Base-by-base conservation (phyloP, 2,329 filamentous ascomycete genomes). In the Tricladium varicosporioides region DNA sequence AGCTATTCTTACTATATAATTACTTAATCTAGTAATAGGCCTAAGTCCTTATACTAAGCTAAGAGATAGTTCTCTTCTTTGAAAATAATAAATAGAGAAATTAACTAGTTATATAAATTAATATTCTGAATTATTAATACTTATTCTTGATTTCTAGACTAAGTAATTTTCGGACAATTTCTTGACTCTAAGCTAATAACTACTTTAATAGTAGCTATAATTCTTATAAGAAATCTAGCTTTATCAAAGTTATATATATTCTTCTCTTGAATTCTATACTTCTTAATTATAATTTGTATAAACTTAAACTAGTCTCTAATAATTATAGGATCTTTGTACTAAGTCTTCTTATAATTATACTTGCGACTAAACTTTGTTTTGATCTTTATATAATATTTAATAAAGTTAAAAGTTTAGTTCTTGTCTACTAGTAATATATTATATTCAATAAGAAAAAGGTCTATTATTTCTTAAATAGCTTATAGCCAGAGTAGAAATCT, bases 41-140 rank as follows among this genome's bases (percentile, higher is more conserved):
- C n/a, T 43, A 43, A 36, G 5, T 51, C 36, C 13, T 53, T 32
- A 31, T 56, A 55, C 60, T 40, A 57, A 16, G 40, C 10, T 13
- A 16, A 46, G 7, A 48, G 5, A 50, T 61, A 31, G 10, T 11
- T 36, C 51, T 65, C 54, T n/a, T 51, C 63, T 56, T 43, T 47
- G 31, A 71, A 57, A 55, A 70, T 68, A 18, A 71, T 63, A 32
- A 65, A 64, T 18, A 56, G 63, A 31, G 60, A 65, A 27, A 70
- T 22, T 10, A 46, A 45, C 57, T 51, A 70, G 10, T 65, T 61
- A 10, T 14, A 13, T 16, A 62, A 56, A 55, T 63, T 67, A 33
- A 69, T 57, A n/a, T 40, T 51, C 36, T 67, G n/a, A 47, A 70
- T 70, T 14, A 59, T 48, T 54, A 62, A 69, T 32, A 59, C 60